Evolutionary conservation across 495 filamentous ascomycete genomes (phyloP).

Genomic region (Apodospora peruviana): DNA sequence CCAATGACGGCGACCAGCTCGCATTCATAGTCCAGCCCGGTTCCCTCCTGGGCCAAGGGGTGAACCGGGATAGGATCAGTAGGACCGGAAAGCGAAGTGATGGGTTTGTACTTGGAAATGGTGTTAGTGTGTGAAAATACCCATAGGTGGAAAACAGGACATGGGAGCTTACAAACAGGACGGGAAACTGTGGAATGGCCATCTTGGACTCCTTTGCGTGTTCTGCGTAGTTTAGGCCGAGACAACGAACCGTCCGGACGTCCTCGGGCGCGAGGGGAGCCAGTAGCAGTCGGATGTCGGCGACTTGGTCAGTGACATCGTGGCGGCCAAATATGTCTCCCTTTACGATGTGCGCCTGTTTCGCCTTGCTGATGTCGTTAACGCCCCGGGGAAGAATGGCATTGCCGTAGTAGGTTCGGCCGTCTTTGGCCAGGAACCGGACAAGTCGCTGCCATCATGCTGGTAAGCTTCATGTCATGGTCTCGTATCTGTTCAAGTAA

Average conservation of each 20-base stretch:
- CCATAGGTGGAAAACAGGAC: neutral
- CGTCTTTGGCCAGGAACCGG: conserved; percentile 73
- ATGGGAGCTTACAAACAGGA: conserved; percentile 57
- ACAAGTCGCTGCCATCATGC: conserved; percentile 66
- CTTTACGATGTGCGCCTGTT: conserved; percentile 60
- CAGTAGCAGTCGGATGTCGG: conserved; percentile 62
- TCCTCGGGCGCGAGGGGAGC: conserved; percentile 63
- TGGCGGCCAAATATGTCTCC: conserved; percentile 71
- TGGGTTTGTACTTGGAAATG: conserved; percentile 60
- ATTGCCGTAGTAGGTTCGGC: conserved; percentile 75
- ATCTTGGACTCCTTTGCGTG: conserved; percentile 76
- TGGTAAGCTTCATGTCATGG: too few species aligned
- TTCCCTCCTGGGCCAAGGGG: conserved; percentile 47
- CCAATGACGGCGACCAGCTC: conserved; percentile 78
- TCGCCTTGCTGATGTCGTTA: conserved; percentile 60
- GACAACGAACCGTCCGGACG: conserved; percentile 68
- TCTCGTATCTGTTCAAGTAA: too few species aligned
- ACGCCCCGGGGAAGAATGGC: conserved; percentile 66
- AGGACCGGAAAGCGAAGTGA: conserved; percentile 66
- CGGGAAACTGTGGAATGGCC: conserved; percentile 68
- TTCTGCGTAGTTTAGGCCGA: conserved; percentile 77
- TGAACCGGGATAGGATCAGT: conserved; percentile 63
- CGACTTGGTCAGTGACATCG: conserved; percentile 61
- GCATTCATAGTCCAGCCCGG: conserved; percentile 77
- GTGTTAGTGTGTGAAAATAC: neutral